Evolutionary conservation across 257 asterid genomes (phyloP), one percentile per base, ranked within the genome.

Genomic region (Solanum bulbocastanum): DNA sequence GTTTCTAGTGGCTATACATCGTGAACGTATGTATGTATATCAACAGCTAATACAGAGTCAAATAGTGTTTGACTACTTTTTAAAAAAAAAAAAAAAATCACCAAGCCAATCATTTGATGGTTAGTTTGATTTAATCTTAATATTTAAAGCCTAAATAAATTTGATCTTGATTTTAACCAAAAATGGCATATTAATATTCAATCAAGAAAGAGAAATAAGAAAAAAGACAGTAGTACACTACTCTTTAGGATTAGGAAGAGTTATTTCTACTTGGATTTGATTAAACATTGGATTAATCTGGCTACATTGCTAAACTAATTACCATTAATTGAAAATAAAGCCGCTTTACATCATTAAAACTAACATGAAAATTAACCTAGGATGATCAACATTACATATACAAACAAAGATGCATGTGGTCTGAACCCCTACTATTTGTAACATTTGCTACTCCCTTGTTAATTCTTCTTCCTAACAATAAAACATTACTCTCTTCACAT

Each of bases 401-500:
- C 94, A 93, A 87, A 85, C 87, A 87, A 86, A 81, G 92, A 71
- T 85, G 35, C 60, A 68, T 60, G 65, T 40, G 35, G 56, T 75
- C 58, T 37, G 69, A 44, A n/a, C 66, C 74, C 36, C 76, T 25
- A 65, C 92, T 90, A 92, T 36, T 32, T 83, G 66, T 83, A 42
- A 69, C 42, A 85, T 82, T 79, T 82, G 62, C 25, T 86, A 87
- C 46, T 16, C 60, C 37, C 44, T 42, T 32, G 39, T 73, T 25
- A 9, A 33, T 25, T 83, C 79, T 27, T 40, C 46, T 27, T 83
- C 56, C 91, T 93, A 93, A 89, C 99, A 97, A 39, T 97, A 97
- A 90, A 97, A 97, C 99, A 97, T 97, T 14, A 96, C 99, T 87
- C 99, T 93, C 83, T 96, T 96, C 91, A 96, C 99, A 88, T 96